These are phyloP conservation scores for Euphorbia schlechtendalii DNA, from an alignment of 441 rosid genomes.

Conservation along the genomic window DNA sequence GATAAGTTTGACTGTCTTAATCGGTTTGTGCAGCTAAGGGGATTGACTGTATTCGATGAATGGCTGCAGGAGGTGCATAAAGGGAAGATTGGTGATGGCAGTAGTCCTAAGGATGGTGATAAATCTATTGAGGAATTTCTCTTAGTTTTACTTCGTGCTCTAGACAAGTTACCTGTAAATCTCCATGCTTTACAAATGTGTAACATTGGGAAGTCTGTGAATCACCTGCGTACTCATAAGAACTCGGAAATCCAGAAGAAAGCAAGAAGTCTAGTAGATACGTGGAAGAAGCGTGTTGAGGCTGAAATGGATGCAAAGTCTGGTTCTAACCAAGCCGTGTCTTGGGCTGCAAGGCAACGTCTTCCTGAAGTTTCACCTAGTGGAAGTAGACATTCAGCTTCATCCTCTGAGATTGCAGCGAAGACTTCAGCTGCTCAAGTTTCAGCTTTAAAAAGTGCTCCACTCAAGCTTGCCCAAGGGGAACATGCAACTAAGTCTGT, in stretches of 20 bases:
- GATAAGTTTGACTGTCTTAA: constrained; percentile 77
- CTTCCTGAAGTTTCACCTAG: constrained; percentile 57
- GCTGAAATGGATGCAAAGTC: constrained; percentile 91
- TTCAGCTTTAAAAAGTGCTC: constrained; percentile 52
- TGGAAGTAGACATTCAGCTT: constrained; percentile 48
- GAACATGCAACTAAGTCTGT: constrained; percentile 40
- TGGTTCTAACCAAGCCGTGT: constrained; percentile 49
- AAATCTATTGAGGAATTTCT: constrained; percentile 78
- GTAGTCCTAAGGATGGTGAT: constrained; percentile 58
- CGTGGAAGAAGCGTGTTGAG: constrained; percentile 96
- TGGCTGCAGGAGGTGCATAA: constrained; percentile 96
- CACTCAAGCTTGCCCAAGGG: constrained; percentile 44
- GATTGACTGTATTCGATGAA: constrained; percentile 81
- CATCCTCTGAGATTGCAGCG: constrained; percentile 56
- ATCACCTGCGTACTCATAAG: constrained; percentile 74
- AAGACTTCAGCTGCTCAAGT: constrained; percentile 53
- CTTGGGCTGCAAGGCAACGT: constrained; percentile 59
- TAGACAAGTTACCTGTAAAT: constrained; percentile 88
- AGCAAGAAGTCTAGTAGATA: constrained; percentile 88
- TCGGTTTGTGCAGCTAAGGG: constrained; percentile 77
- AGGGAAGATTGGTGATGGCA: constrained; percentile 74
- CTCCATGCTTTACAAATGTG: constrained; percentile 87
- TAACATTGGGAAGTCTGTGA: constrained; percentile 90
- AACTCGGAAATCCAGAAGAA: constrained; percentile 84
- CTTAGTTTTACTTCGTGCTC: constrained; percentile 68